Evolutionary conservation across 108 stramenopile species (phyloP).

Genomic region (Parietichytrium sp.): DNA sequence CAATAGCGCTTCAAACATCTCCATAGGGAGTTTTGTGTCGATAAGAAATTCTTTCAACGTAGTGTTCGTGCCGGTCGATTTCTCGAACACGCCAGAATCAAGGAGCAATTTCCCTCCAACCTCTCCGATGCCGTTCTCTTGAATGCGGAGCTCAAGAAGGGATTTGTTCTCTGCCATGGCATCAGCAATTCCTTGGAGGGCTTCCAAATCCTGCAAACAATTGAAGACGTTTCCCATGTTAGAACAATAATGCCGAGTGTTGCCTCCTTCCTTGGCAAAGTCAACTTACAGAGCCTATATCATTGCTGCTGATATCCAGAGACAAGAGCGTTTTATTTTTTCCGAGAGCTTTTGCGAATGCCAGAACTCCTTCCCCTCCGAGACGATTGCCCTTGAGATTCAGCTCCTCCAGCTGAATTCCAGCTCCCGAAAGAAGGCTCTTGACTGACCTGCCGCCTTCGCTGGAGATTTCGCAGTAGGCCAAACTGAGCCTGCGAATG

Average conservation of each 20-base stretch:
- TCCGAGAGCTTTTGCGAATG: not conserved
- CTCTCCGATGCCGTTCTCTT: not conserved
- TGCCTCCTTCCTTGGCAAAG: too few relatives aligned
- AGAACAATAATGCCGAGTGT: too few relatives aligned
- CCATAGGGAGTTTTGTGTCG: not conserved
- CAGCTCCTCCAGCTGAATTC: conserved; percentile 3
- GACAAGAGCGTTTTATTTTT: not conserved
- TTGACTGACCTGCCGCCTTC: not conserved
- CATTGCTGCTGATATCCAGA: not conserved
- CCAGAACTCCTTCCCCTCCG: not conserved
- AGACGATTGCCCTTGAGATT: not conserved
- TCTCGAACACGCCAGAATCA: not conserved
- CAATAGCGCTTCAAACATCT: not conserved
- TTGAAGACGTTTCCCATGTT: too few relatives aligned
- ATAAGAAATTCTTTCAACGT: not conserved
- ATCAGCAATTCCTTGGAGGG: not conserved
- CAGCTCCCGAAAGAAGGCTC: not conserved
- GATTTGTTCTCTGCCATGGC: not conserved
- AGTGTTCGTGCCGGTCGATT: conserved; percentile 1
- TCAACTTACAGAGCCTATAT: not conserved
- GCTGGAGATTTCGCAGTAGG: not conserved
- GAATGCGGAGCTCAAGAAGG: not conserved
- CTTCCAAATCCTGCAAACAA: not conserved
- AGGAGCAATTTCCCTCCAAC: not conserved
- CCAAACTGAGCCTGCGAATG: not conserved